Evolutionary conservation across 768 basidiomycete species (phyloP).

Genomic region (Boletus patriciae): DNA sequence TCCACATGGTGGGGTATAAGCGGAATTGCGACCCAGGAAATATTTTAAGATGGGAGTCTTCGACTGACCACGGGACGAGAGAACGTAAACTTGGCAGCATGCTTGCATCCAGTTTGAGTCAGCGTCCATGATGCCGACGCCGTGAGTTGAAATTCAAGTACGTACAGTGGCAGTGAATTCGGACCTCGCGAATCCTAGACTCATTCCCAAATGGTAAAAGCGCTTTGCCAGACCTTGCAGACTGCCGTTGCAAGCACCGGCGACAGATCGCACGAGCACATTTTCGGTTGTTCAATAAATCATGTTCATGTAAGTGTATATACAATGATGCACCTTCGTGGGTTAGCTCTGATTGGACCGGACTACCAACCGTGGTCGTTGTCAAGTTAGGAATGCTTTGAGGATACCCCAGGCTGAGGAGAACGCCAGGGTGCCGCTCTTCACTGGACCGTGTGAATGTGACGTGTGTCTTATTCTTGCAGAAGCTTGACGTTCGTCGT

Average conservation of each 20-base stretch:
- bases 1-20: slow-evolving; percentile 3
- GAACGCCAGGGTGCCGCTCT: not conserved
- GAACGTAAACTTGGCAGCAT: not conserved
- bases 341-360: not conserved
- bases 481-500: not conserved
- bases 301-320: not conserved
- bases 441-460: not conserved
- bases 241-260: too few relatives aligned
- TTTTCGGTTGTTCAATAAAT: too few relatives aligned
- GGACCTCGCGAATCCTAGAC: too few relatives aligned
- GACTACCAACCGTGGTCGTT: not conserved
- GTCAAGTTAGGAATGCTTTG: not conserved
- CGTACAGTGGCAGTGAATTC: too few relatives aligned
- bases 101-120: not conserved
- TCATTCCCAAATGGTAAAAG: too few relatives aligned
- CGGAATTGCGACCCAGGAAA: too few relatives aligned
- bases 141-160: too few relatives aligned
- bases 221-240: too few relatives aligned
- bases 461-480: not conserved
- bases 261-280: too few relatives aligned
- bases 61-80: too few relatives aligned
- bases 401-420: not conserved
- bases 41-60: too few relatives aligned
- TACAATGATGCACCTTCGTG: not conserved
- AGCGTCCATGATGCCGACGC: too few relatives aligned